phyloP scores from a whole-genome alignment of 164 flowering plant species.

The Paratinospora sagittata region DNA sequence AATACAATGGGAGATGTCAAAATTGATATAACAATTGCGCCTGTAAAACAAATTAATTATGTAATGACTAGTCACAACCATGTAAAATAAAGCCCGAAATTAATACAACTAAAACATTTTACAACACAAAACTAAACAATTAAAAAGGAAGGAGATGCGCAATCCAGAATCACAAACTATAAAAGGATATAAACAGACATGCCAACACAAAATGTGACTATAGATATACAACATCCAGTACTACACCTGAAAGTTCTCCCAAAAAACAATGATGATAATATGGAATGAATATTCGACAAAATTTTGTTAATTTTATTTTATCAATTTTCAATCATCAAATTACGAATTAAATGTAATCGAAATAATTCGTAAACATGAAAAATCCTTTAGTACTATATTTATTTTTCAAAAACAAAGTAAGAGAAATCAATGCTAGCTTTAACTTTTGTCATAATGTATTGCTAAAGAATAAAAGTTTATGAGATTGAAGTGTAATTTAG shows the following conservation, averaged over 20 bases:
- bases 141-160: not conserved
- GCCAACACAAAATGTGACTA: not conserved
- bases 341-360: too few species aligned
- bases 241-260: not conserved
- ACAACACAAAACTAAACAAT: not conserved
- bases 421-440: too few species aligned
- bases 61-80: not conserved
- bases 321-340: too few species aligned
- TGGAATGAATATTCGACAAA: too few species aligned
- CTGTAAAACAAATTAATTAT: constrained; percentile 28
- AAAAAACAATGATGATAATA: not conserved
- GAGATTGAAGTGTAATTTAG: too few species aligned
- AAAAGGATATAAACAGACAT: not conserved
- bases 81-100: not conserved
- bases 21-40: constrained; percentile 62
- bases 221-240: not conserved
- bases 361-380: too few species aligned
- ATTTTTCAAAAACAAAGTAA: too few species aligned
- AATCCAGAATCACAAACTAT: not conserved
- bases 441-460: too few species aligned
- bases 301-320: too few species aligned
- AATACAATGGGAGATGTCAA: constrained; percentile 61
- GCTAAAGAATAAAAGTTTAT: too few species aligned
- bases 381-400: too few species aligned
- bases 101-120: not conserved